Evolutionary conservation across 2,329 filamentous ascomycete species (phyloP), one percentile per base, ranked within the genome.

Genomic region (Diaporthe vexans): DNA sequence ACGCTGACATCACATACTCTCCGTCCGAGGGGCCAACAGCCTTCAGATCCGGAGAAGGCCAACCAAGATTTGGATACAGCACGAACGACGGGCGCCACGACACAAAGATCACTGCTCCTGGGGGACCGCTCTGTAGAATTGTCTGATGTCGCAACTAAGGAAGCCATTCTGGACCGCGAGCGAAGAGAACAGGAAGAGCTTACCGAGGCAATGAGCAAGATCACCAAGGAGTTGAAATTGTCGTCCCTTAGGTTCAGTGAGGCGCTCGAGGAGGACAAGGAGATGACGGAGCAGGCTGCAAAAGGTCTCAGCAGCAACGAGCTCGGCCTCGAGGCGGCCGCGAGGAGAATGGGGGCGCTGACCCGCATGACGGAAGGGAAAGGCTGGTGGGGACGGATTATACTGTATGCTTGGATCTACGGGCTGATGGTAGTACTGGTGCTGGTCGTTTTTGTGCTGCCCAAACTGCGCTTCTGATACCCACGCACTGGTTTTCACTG

Each of bases 331-430:
- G 92, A 95, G 75, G 90, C 91, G 1, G 95, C 95, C 4, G 91
- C 91, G 71, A 90, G 91, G 76, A 87, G 91, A 76, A 97, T 98
- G 94, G 93, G 94, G 1, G 88, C 90, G 79, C 83, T 98, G 81
- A 87, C 91, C 78, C 89, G 89, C 70, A 95, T 97, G 91, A 95
- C 93, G 21, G 96, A 98, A 85, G 95, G 95, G 4, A 92, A 93
- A 81, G 95, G 95, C 0, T 97, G 94, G 93, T 95, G 90, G 91
- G 95, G 93, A 8, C 86, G 95, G 70, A 90, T 97, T 86, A 87
- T 96, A 84, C 86, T 98, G 75, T 98, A 97, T 86, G 93, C 88
- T 52, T 93, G 94, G 88, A 95, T 98, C 65, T 94, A 92, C 79
- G 94, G 91, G 40, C 83, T 98, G 76, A 96, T 95, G 92, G 79